phyloP scores from a whole-genome alignment of 352 stramenopile genomes.

The Globisporangium canariense region DNA sequence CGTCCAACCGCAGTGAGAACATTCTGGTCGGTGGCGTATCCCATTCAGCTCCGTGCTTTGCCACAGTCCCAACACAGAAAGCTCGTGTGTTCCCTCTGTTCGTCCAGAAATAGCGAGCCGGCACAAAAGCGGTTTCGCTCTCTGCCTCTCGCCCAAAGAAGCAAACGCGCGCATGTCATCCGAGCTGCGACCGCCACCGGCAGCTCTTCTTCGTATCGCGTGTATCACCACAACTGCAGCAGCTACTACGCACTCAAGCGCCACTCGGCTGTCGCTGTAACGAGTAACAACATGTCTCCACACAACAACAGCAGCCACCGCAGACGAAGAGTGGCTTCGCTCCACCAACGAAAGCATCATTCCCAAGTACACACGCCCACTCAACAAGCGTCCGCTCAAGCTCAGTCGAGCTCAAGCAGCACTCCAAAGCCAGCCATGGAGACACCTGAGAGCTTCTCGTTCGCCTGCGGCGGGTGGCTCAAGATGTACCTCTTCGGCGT shows the following conservation, averaged over 20 bases:
- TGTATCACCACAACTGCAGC: too few relatives aligned
- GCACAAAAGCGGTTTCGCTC: not conserved
- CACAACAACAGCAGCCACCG: not conserved
- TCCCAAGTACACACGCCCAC: not conserved
- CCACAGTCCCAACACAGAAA: too few relatives aligned
- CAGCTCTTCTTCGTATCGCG: not conserved
- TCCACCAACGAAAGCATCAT: not conserved
- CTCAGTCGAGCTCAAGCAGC: not conserved
- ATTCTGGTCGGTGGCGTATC: too few relatives aligned
- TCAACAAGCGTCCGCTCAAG: too few relatives aligned
- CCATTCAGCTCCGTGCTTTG: too few relatives aligned
- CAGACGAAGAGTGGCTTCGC: not conserved
- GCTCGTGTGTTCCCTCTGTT: not conserved
- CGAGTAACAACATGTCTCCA: not conserved
- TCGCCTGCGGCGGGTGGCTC: conserved; percentile 84
- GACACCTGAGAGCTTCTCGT: conserved; percentile 62
- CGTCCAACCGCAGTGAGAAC: not conserved
- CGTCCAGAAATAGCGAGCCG: too few relatives aligned
- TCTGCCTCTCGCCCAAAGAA: not conserved
- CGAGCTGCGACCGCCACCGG: not conserved
- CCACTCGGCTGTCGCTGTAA: not conserved
- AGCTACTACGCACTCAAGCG: not conserved
- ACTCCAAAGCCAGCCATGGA: not conserved
- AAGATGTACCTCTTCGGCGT: conserved; percentile 89
- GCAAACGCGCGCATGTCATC: not conserved